phyloP scores from a whole-genome alignment of 371 early-diverging fungal species.

The Lichtheimia ramosa region DNA sequence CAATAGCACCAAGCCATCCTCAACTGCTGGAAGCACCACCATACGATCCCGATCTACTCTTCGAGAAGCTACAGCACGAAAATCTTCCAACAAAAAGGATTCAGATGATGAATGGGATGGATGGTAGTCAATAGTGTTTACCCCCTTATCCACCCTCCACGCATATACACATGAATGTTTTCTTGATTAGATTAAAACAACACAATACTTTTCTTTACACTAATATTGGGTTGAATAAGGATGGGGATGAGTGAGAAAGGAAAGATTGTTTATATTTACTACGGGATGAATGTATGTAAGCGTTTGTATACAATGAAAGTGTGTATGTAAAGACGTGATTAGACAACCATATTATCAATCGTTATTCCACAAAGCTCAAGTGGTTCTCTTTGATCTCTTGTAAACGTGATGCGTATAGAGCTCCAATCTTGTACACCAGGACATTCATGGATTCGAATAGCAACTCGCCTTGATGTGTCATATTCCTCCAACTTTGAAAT shows the following conservation, averaged over 20 bases:
- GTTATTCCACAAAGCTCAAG: conserved; percentile 38
- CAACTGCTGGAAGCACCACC: conserved; percentile 16
- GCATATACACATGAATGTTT: no score
- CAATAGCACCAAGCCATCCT: conserved; percentile 6
- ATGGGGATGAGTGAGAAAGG: no score
- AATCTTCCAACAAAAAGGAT: conserved; percentile 26
- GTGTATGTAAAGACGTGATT: no score
- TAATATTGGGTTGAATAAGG: no score
- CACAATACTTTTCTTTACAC: no score
- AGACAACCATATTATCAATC: no score
- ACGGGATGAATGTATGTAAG: no score
- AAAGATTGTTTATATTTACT: no score
- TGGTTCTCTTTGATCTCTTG: conserved; percentile 16
- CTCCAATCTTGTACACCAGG: conserved; percentile 14
- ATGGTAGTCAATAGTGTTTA: conserved; percentile 25
- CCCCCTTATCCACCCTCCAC: no score
- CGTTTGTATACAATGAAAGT: no score
- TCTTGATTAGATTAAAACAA: no score
- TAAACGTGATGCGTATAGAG: conserved; percentile 26
- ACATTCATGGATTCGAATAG: conserved; percentile 25
- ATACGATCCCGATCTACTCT: conserved; percentile 37
- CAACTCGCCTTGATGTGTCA: conserved; percentile 4
- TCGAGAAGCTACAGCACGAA: conserved; percentile 27
- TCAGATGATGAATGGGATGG: conserved; percentile 66
- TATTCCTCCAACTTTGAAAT: not conserved